These are phyloP conservation scores for Globisporangium sylvaticum DNA, from an alignment of 352 stramenopile genomes.

Conservation along the genomic window DNA sequence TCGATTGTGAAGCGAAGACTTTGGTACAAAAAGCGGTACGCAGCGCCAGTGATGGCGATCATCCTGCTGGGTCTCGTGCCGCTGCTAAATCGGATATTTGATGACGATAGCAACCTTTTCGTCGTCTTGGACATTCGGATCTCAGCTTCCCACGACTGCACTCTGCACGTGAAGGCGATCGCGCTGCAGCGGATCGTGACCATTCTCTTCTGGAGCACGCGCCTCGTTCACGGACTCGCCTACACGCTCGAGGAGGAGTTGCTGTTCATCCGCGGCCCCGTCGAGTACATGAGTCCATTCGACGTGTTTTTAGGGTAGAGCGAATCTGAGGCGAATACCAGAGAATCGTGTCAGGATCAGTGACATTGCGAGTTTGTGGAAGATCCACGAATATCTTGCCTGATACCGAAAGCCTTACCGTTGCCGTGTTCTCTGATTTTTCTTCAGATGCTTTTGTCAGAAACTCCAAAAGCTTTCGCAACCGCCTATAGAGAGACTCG, in stretches of 20 bases:
- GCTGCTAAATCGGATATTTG: background rate
- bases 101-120: background rate
- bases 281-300: conserved; percentile 1
- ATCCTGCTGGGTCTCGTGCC: background rate
- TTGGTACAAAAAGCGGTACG: background rate
- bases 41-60: background rate
- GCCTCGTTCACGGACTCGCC: background rate
- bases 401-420: background rate
- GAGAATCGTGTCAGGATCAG: background rate
- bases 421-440: too few relatives aligned
- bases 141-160: background rate
- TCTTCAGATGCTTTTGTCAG: too few relatives aligned
- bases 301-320: conserved; percentile 1
- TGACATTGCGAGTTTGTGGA: background rate
- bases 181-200: background rate
- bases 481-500: too few relatives aligned
- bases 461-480: too few relatives aligned
- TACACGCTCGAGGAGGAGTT: background rate
- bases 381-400: background rate
- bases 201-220: background rate
- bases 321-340: too few relatives aligned
- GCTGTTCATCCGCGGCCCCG: background rate
- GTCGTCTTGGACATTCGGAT: background rate
- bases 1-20: background rate
- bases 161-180: background rate